A percentile compares a stretch with the other conserved stretches of the same genome.
These are phyloP conservation scores for Sugiyamaella paludigena DNA, from an alignment of 1,139 yeast species.

Conservation along the genomic window DNA sequence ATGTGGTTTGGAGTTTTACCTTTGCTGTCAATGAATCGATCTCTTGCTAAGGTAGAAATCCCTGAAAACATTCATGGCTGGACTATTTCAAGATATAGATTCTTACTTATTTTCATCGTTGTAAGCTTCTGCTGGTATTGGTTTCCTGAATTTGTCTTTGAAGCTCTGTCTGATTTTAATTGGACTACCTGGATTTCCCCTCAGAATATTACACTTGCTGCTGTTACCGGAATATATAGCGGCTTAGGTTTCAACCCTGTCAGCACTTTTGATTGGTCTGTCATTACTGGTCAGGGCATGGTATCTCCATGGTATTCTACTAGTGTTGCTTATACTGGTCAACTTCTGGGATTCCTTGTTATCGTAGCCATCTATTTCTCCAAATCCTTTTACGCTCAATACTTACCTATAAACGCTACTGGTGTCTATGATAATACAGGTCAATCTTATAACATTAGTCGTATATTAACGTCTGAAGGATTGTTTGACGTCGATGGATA, in stretches of 20 bases:
- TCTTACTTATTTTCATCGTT: slow-evolving; percentile 42
- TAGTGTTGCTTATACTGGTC: slow-evolving; percentile 40
- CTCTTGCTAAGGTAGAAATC: slow-evolving; percentile 44
- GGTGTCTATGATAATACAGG: slow-evolving; percentile 49
- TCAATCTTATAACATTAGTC: slow-evolving; percentile 41
- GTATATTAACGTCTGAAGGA: slow-evolving; percentile 41
- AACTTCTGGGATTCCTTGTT: slow-evolving; percentile 42
- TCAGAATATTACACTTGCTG: slow-evolving; percentile 50
- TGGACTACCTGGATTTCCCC: slow-evolving; percentile 66
- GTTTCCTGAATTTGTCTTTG: slow-evolving; percentile 53
- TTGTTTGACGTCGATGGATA: slow-evolving; percentile 33
- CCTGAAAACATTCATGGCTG: slow-evolving; percentile 45
- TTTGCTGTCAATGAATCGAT: slow-evolving; percentile 23
- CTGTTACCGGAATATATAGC: slow-evolving; percentile 52
- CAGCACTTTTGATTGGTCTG: slow-evolving; percentile 51
- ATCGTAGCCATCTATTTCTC: slow-evolving; percentile 48
- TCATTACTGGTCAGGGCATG: slow-evolving; percentile 38
- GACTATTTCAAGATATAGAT: slow-evolving; percentile 42
- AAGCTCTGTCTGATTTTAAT: slow-evolving; percentile 50
- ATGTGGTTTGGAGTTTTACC: slow-evolving; percentile 41
- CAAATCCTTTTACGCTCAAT: slow-evolving; percentile 51
- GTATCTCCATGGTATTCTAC: slow-evolving; percentile 47
- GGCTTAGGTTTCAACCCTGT: slow-evolving; percentile 51
- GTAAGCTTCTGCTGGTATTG: slow-evolving; percentile 50
- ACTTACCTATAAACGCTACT: slow-evolving; percentile 54